Base-by-base conservation (phyloP, 2,329 filamentous ascomycete species). In the Fusarium zealandicum region DNA sequence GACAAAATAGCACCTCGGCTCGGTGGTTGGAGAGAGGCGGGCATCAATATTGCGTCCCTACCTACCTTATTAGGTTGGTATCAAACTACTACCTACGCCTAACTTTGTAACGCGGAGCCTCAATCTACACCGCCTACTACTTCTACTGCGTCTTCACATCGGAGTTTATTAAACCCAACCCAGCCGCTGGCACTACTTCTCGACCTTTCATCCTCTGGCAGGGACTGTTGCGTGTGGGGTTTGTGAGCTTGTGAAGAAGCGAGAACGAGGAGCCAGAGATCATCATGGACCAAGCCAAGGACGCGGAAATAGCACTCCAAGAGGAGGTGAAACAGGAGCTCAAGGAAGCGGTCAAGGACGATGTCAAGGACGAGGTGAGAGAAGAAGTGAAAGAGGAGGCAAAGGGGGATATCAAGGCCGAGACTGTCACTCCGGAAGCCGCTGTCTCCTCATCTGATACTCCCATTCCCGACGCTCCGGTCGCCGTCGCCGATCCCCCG, bases 221-320 rank as follows among this genome's bases (percentile, higher is more conserved):
- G 45, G 45, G 18, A 39, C 35, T 41, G 31, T 56, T 45, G 46
- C 54, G 56, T 31, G 49, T 56, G 59, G 50, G 43, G 58, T 48
- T 40, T 59, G 30, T 38, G 46, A 62, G 50, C 33, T 28, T 48
- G 42, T 31, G 37, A 47, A 17, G 37, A 47, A 41, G 42, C 10
- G 39, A 48, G 36, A 40, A 50, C 31, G 17, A 43, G 54, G 35
- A 42, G 27, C 32, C 37, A 28, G 44, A 36, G 30, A 43, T 22
- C 45, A 64, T 54, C 56, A 66, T 63, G 61, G 49, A 57, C 53
- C 51, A 54, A 31, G 53, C 61, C 40, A 60, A 58, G 39, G 61
- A 31, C 61, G 43, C 66, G 61, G 45, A 25, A 58, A 20, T 53
- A 47, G 27, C 54, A 52, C 6, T 44, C 30, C 16, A 36, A 40